Conservation (phyloP, 805 yeast genomes). For the Lipomyces oligophaga region DNA sequence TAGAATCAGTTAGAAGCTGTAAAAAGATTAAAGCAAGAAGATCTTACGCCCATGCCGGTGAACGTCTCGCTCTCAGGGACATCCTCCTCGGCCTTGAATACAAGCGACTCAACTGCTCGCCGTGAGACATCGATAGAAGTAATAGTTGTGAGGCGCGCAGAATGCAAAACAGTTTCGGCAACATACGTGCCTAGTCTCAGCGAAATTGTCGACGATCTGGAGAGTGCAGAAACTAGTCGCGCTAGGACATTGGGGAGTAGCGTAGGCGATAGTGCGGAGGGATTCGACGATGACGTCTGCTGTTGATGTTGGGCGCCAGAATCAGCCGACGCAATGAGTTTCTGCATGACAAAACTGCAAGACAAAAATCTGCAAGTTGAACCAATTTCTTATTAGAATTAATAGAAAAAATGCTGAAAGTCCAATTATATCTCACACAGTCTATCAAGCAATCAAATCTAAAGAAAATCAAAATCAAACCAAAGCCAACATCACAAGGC, state of each 20-base stretch:
- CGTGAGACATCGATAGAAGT: slow-evolving; percentile 33
- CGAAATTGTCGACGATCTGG: slow-evolving; percentile 33
- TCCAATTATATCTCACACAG: too few species aligned
- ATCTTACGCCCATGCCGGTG: slow-evolving; percentile 29
- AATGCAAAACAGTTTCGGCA: slow-evolving; percentile 32
- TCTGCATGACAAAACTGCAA: too few species aligned
- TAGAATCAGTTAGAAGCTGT: neutral
- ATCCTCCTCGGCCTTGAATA: slow-evolving; percentile 35
- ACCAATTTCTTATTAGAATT: too few species aligned
- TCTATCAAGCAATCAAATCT: too few species aligned
- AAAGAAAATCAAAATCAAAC: too few species aligned
- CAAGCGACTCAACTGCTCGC: slow-evolving; percentile 33
- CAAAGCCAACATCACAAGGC: too few species aligned
- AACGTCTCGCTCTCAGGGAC: slow-evolving; percentile 32
- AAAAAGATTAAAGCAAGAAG: neutral
- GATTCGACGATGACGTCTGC: neutral
- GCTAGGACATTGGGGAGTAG: slow-evolving; percentile 33
- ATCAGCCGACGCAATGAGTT: too few species aligned
- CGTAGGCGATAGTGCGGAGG: slow-evolving; percentile 21
- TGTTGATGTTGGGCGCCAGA: neutral
- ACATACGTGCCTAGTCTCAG: slow-evolving; percentile 34
- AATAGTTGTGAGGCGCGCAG: slow-evolving; percentile 31
- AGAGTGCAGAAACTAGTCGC: slow-evolving; percentile 31
- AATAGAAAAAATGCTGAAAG: too few species aligned
- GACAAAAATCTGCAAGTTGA: too few species aligned